phyloP scores from a whole-genome alignment of 2,329 filamentous ascomycete genomes.

The Pyrenophora teres region DNA sequence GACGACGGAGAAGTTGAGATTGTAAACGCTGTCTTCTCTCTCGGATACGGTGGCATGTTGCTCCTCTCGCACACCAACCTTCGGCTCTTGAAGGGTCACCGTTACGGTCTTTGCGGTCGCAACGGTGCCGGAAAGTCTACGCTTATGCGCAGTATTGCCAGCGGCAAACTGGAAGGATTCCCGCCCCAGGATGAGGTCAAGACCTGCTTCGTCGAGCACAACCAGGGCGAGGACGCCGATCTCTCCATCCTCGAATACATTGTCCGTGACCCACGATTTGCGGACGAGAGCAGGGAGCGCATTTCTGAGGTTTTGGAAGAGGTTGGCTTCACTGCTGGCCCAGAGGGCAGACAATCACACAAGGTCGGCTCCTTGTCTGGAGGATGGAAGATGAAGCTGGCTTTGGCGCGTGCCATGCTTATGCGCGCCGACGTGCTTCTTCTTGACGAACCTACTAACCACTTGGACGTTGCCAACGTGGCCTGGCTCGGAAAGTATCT shows the following conservation, averaged over 20 bases:
- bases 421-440: conserved; percentile 95
- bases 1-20: conserved; percentile 94
- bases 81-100: conserved; percentile 90
- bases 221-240: conserved; percentile 96
- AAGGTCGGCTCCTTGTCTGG: conserved; percentile 93
- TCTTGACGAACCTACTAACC: conserved; percentile 98
- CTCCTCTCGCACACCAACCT: conserved; percentile 95
- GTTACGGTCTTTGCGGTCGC: conserved; percentile 94
- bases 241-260: conserved; percentile 95
- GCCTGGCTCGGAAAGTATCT: conserved; percentile 96
- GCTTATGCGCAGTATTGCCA: conserved; percentile 93
- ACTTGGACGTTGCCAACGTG: conserved; percentile 94
- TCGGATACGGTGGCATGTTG: conserved; percentile 97
- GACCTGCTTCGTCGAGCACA: conserved; percentile 98
- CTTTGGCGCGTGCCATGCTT: conserved; percentile 93
- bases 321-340: conserved; percentile 90
- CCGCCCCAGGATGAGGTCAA: conserved; percentile 88
- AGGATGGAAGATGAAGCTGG: conserved; percentile 99
- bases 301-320: conserved; percentile 84
- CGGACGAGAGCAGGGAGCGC: conserved; percentile 75
- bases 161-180: conserved; percentile 96
- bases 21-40: conserved; percentile 95
- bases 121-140: conserved; percentile 99
- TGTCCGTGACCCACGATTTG: conserved; percentile 84
- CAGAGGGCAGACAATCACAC: conserved; percentile 84